Conservation (phyloP, 2,329 filamentous ascomycete genomes). For the Ramichloridium luteum region DNA sequence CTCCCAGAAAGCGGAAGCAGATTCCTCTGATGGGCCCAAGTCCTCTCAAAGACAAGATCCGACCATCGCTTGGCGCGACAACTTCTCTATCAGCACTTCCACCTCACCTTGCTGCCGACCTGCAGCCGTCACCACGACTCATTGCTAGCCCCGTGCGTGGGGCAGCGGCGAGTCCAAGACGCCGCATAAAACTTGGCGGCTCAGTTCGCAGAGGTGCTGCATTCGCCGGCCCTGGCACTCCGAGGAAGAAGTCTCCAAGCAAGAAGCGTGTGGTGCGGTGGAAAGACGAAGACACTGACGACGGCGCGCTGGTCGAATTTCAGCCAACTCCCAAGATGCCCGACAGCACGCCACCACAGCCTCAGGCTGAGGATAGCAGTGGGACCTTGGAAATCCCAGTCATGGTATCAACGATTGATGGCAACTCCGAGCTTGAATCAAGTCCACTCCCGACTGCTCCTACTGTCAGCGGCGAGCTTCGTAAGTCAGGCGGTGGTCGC, state of each 20-base stretch:
- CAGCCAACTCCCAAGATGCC: conserved; percentile 72
- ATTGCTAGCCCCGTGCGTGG: conserved; percentile 15
- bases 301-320: conserved; percentile 68
- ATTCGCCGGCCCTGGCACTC: conserved; percentile 50
- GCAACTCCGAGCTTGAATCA: conserved; percentile 30
- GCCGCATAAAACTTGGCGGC: conserved; percentile 49
- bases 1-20: conserved; percentile 58
- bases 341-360: conserved; percentile 42
- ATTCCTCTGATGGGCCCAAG: conserved; percentile 36
- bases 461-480: conserved; percentile 47
- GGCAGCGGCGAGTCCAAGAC: conserved; percentile 65
- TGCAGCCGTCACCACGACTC: conserved; percentile 8
- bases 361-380: neutral
- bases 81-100: conserved; percentile 13
- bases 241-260: conserved; percentile 57
- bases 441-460: conserved; percentile 47
- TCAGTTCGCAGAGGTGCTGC: conserved; percentile 55
- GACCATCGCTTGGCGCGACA: conserved; percentile 12
- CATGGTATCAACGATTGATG: conserved; percentile 38
- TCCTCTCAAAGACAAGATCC: conserved; percentile 35
- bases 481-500: conserved; percentile 39
- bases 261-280: conserved; percentile 75
- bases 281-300: conserved; percentile 82
- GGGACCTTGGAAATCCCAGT: neutral
- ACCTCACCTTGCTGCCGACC: conserved; percentile 15